phyloP scores from a whole-genome alignment of 768 basidiomycete genomes.

The Mrakia blollopis region DNA sequence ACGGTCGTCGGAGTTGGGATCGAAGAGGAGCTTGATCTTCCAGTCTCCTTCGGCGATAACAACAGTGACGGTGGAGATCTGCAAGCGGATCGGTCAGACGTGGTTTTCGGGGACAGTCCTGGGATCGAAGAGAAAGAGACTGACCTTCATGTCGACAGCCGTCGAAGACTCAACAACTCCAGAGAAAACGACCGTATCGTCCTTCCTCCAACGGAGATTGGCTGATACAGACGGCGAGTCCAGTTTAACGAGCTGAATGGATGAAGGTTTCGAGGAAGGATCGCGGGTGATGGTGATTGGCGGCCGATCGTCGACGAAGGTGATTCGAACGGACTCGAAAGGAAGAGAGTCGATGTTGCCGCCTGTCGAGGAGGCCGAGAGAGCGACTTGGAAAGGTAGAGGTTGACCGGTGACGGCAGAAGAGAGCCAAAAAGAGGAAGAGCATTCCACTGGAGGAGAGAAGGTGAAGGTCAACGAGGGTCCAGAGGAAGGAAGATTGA shows the following conservation, averaged over 20 bases:
- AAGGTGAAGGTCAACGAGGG: slow-evolving; percentile 55
- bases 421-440: slow-evolving; percentile 65
- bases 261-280: slow-evolving; percentile 26
- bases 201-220: slow-evolving; percentile 58
- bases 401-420: slow-evolving; percentile 58
- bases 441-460: slow-evolving; percentile 55
- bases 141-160: slow-evolving; percentile 56
- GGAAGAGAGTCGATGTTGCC: slow-evolving; percentile 55
- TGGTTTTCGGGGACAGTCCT: not conserved
- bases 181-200: slow-evolving; percentile 54
- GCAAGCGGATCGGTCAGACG: not conserved
- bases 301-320: slow-evolving; percentile 52
- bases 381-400: slow-evolving; percentile 67
- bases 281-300: slow-evolving; percentile 56
- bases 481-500: slow-evolving; percentile 62
- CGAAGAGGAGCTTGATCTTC: slow-evolving; percentile 61
- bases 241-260: slow-evolving; percentile 49
- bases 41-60: slow-evolving; percentile 57
- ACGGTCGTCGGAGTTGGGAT: slow-evolving; percentile 46
- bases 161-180: slow-evolving; percentile 56
- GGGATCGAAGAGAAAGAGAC: slow-evolving; percentile 34
- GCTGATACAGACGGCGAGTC: slow-evolving; percentile 44
- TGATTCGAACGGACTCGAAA: slow-evolving; percentile 57
- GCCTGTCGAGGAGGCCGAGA: slow-evolving; percentile 50
- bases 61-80: slow-evolving; percentile 34